Percentiles rank a stretch among this genome's conserved stretches.
Evolutionary conservation across 2,329 filamentous ascomycete species (phyloP).

Genomic region (Hypoxylon rubiginosum): DNA sequence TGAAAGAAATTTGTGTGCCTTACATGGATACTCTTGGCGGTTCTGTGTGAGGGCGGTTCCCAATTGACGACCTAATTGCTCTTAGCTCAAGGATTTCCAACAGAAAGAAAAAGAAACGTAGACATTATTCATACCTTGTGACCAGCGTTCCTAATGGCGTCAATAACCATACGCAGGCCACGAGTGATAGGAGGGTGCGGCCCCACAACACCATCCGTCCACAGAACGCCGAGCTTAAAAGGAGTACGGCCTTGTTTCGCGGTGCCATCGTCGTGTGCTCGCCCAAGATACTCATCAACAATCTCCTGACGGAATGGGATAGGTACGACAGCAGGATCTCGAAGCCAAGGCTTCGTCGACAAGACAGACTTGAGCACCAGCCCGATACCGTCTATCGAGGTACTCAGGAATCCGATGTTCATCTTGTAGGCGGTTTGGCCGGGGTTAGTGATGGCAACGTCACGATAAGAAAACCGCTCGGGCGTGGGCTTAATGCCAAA

Average conservation of each 20-base stretch:
- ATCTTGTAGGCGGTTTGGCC: no score
- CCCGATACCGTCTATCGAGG: no score
- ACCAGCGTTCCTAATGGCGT: constrained; percentile 64
- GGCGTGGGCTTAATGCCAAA: constrained; percentile 59
- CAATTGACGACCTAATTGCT: no score
- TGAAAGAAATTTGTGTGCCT: no score
- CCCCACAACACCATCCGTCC: constrained; percentile 60
- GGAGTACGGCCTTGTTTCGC: no score
- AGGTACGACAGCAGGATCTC: constrained; percentile 74
- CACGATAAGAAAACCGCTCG: constrained; percentile 37
- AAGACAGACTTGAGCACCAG: constrained; percentile 57
- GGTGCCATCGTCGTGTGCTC: constrained; percentile 31
- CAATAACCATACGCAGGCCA: constrained; percentile 64
- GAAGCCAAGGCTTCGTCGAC: constrained; percentile 71
- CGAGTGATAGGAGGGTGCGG: constrained; percentile 70
- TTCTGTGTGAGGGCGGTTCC: no score
- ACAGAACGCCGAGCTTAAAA: constrained; percentile 68
- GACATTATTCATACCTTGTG: constrained; percentile 57
- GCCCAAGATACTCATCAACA: background rate
- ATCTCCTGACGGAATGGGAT: constrained; percentile 73
- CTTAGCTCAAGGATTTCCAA: background rate
- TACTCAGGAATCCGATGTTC: no score
- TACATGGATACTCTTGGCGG: no score
- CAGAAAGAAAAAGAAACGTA: no score
- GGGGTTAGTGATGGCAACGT: no score